Percentiles rank a stretch among this genome's conserved stretches.
Conservation (phyloP, 1,284 basidiomycete species). For the Cystobasidiaceae sp. region DNA sequence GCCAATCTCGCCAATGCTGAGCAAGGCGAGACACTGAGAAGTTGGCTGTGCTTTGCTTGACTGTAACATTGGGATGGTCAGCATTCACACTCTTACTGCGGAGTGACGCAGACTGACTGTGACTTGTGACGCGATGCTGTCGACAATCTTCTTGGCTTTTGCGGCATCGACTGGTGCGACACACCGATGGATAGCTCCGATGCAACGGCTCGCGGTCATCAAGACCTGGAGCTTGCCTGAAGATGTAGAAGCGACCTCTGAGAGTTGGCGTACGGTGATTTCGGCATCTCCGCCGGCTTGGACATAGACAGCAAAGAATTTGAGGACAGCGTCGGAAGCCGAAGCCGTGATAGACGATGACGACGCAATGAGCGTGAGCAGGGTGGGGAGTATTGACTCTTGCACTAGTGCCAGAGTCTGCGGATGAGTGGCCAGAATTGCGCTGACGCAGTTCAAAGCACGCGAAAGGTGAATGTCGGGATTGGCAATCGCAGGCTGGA, state of each 20-base stretch:
- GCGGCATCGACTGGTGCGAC: constrained; percentile 66
- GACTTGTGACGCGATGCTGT: constrained; percentile 46
- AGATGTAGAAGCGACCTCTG: constrained; percentile 7
- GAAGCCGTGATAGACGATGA: constrained; percentile 54
- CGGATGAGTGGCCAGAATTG: not conserved
- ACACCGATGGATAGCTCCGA: constrained; percentile 71
- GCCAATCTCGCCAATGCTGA: constrained; percentile 84
- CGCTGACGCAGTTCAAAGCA: constrained; percentile 11
- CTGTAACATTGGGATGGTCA: not conserved
- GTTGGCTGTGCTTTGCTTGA: constrained; percentile 58
- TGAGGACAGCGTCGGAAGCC: constrained; percentile 67
- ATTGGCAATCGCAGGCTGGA: constrained; percentile 70
- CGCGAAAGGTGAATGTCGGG: constrained; percentile 32
- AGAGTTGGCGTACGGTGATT: constrained; percentile 24
- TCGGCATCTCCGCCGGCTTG: constrained; percentile 61
- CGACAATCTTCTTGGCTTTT: constrained; percentile 56
- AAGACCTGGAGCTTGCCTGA: constrained; percentile 46
- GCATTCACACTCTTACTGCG: not conserved
- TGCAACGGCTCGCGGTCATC: constrained; percentile 70
- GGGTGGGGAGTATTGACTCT: not conserved
- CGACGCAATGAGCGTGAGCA: constrained; percentile 48
- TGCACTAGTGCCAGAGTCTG: not conserved
- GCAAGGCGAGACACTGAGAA: constrained; percentile 69
- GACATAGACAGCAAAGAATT: constrained; percentile 76
- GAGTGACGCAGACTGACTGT: not conserved